Evolutionary conservation across 139 green algal species (phyloP).

Genomic region (Pseudopediastrum boryanum): DNA sequence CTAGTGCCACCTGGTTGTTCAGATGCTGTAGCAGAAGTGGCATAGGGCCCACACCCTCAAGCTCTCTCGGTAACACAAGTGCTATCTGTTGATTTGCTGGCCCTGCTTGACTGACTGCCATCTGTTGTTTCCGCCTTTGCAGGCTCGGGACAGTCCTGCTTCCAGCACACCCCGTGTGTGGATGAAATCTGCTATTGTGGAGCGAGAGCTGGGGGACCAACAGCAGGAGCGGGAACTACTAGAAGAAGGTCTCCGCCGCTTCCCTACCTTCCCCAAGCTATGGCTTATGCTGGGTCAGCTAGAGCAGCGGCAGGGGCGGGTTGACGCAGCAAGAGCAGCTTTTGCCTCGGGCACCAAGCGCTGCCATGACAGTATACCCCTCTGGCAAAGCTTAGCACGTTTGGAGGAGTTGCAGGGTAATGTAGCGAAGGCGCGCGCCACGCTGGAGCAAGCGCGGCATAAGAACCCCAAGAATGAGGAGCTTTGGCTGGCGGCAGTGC

Average conservation of each 20-base stretch:
- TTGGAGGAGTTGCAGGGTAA: constrained; percentile 82
- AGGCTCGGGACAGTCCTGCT: constrained; percentile 77
- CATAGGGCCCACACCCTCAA: no score
- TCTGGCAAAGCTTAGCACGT: constrained; percentile 76
- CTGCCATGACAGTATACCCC: constrained; percentile 68
- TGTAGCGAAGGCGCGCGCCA: constrained; percentile 73
- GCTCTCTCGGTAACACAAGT: no score
- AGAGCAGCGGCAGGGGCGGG: constrained; percentile 71
- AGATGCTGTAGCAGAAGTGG: no score
- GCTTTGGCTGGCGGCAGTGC: constrained; percentile 93
- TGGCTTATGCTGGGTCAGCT: constrained; percentile 96
- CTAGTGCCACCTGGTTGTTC: no score
- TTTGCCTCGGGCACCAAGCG: constrained; percentile 59
- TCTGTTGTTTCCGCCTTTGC: constrained; percentile 52
- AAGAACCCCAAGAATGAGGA: constrained; percentile 78
- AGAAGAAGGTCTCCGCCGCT: constrained; percentile 72
- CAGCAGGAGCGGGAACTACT: constrained; percentile 70
- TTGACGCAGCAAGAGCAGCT: constrained; percentile 57
- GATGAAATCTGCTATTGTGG: constrained; percentile 97
- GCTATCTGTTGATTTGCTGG: background rate
- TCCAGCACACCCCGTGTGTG: constrained; percentile 86
- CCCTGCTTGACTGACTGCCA: background rate
- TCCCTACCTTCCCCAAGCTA: constrained; percentile 89
- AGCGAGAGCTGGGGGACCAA: constrained; percentile 84
- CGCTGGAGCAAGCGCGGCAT: constrained; percentile 82